Percentiles rank a stretch among this genome's conserved stretches.
phyloP scores from a whole-genome alignment of 495 filamentous ascomycete species.

The Darksidea phi region DNA sequence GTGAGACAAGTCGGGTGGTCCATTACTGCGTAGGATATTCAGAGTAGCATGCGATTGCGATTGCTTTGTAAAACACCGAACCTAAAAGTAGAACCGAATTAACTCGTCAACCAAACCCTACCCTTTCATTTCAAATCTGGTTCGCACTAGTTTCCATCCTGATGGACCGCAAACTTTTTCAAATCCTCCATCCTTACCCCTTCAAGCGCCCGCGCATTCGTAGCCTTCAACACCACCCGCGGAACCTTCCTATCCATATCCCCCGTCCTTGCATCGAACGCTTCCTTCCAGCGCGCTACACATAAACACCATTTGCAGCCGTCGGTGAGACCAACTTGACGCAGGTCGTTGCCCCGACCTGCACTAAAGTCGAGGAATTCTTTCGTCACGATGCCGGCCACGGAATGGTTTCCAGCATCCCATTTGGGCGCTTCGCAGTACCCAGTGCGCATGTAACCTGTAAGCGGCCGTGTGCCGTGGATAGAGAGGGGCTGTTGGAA shows the following conservation, averaged over 20 bases:
- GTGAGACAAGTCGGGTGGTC: no score
- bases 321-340: slow-evolving; percentile 51
- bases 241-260: slow-evolving; percentile 44
- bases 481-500: slow-evolving; percentile 56
- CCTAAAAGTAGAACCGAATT: neutral
- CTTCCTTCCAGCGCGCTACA: slow-evolving; percentile 55
- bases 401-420: slow-evolving; percentile 41
- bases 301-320: slow-evolving; percentile 64
- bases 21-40: no score
- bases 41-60: no score
- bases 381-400: slow-evolving; percentile 52
- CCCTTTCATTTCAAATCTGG: neutral
- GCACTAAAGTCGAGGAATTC: slow-evolving; percentile 62
- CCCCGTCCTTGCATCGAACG: slow-evolving; percentile 46
- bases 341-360: slow-evolving; percentile 57
- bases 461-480: slow-evolving; percentile 58
- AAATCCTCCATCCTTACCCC: slow-evolving; percentile 49
- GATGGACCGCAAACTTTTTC: slow-evolving; percentile 47
- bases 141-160: slow-evolving; percentile 32
- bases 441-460: slow-evolving; percentile 60
- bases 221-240: slow-evolving; percentile 30
- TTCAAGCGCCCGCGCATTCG: slow-evolving; percentile 41
- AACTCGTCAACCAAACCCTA: neutral
- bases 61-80: neutral
- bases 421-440: slow-evolving; percentile 54